phyloP scores from a whole-genome alignment of 768 basidiomycete genomes.

The Amanita exitialis region DNA sequence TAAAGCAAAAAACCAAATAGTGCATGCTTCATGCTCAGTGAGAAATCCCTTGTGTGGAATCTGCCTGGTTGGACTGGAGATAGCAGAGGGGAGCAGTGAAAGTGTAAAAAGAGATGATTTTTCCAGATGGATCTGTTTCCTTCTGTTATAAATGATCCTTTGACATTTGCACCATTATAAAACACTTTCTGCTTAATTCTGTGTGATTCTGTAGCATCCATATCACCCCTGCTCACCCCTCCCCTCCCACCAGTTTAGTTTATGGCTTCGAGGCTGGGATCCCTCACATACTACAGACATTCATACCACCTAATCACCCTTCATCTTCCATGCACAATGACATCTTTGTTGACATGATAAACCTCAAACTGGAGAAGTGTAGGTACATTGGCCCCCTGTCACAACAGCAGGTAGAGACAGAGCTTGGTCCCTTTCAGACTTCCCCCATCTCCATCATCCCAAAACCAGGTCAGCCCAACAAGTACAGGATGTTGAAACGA shows the following conservation, averaged over 20 bases:
- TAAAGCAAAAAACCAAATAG: no score
- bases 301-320: conserved; percentile 21
- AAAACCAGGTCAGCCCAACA: conserved; percentile 21
- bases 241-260: conserved; percentile 10
- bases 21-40: no score
- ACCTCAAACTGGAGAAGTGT: conserved; percentile 13
- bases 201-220: no score
- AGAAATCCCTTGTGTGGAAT: no score
- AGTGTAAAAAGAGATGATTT: no score
- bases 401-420: conserved; percentile 11
- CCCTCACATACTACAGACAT: conserved; percentile 16
- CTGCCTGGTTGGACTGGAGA: no score
- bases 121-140: no score
- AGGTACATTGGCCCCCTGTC: conserved; percentile 24
- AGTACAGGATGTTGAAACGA: conserved; percentile 20
- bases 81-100: no score
- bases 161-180: no score
- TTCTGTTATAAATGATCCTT: no score
- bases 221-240: no score
- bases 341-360: conserved; percentile 12
- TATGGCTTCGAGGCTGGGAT: conserved; percentile 26
- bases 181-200: no score
- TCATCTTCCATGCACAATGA: conserved; percentile 9
- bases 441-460: conserved; percentile 26
- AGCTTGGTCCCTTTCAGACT: conserved; percentile 28